phyloP scores from a whole-genome alignment of 2,329 filamentous ascomycete genomes.

The Pseudopithomyces chartarum region DNA sequence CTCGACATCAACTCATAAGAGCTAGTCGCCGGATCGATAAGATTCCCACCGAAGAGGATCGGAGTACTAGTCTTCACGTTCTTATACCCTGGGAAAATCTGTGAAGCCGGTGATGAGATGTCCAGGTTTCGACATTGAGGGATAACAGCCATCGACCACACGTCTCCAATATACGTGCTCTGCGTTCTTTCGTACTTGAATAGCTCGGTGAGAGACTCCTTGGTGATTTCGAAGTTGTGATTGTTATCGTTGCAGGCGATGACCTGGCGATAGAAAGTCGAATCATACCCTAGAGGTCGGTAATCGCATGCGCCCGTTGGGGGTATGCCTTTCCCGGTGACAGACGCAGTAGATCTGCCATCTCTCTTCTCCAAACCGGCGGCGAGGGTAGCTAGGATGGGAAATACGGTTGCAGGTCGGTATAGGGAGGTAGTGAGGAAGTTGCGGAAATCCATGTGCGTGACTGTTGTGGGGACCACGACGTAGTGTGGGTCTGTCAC shows the following conservation, averaged over 20 bases:
- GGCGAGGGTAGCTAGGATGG: not conserved
- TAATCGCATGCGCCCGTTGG: conserved; percentile 6
- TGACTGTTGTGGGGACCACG: conserved; percentile 1
- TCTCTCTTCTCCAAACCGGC: conserved; percentile 6
- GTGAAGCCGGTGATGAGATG: conserved; percentile 13
- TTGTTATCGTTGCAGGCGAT: conserved; percentile 18
- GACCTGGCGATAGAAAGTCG: conserved; percentile 5
- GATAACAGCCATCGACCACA: conserved; percentile 2
- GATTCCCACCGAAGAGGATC: conserved; percentile 59
- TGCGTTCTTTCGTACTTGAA: not conserved
- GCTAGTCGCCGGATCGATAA: conserved; percentile 58
- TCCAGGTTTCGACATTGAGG: conserved; percentile 11
- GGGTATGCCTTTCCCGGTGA: not conserved
- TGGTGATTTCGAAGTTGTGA: conserved; percentile 7
- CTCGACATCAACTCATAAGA: conserved; percentile 43
- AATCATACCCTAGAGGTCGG: not conserved
- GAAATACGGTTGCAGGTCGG: conserved; percentile 2
- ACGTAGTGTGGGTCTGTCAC: conserved; percentile 1
- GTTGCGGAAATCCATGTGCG: not conserved
- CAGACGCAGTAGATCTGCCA: not conserved
- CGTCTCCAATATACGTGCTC: conserved; percentile 13
- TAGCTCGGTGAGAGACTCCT: conserved; percentile 2
- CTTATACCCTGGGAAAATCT: conserved; percentile 11
- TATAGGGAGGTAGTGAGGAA: not conserved
- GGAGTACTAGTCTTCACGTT: conserved; percentile 34